Conservation (phyloP, 1,284 basidiomycete genomes). For the Malassezia slooffiae region DNA sequence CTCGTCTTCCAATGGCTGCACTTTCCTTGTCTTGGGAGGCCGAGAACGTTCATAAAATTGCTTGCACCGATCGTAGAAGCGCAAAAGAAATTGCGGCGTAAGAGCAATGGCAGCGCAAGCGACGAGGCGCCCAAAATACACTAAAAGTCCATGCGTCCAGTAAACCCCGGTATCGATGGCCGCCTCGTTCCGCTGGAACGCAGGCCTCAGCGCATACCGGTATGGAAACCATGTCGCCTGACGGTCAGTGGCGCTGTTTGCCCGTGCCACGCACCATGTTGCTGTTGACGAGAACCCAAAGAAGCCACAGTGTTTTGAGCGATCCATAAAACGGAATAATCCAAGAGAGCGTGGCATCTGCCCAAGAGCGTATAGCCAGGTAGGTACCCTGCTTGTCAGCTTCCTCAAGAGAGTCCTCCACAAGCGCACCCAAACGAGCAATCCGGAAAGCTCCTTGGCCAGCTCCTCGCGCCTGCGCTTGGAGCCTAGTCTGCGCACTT, state of each 20-base stretch:
- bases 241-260: too few species aligned
- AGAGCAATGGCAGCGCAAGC: too few species aligned
- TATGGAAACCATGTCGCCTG: too few species aligned
- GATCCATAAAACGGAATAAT: slow-evolving; percentile 8
- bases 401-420: too few species aligned
- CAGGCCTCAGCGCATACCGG: background rate
- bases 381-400: background rate
- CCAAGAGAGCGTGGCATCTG: slow-evolving; percentile 4
- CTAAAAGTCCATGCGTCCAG: slow-evolving; percentile 8
- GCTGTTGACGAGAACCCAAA: slow-evolving; percentile 13
- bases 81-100: too few species aligned
- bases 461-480: slow-evolving; percentile 3
- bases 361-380: background rate
- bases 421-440: slow-evolving; percentile 8
- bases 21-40: too few species aligned
- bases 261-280: slow-evolving; percentile 2
- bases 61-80: too few species aligned
- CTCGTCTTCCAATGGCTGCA: too few species aligned
- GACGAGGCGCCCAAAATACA: background rate
- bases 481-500: slow-evolving; percentile 6
- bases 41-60: too few species aligned
- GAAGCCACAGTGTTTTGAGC: slow-evolving; percentile 5
- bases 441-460: background rate
- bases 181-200: slow-evolving; percentile 1
- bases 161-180: slow-evolving; percentile 3